Evolutionary conservation across 169 alveolate genomes (phyloP), one percentile per base, ranked within the genome.

Genomic region (Pseudocohnilembus persalinus): DNA sequence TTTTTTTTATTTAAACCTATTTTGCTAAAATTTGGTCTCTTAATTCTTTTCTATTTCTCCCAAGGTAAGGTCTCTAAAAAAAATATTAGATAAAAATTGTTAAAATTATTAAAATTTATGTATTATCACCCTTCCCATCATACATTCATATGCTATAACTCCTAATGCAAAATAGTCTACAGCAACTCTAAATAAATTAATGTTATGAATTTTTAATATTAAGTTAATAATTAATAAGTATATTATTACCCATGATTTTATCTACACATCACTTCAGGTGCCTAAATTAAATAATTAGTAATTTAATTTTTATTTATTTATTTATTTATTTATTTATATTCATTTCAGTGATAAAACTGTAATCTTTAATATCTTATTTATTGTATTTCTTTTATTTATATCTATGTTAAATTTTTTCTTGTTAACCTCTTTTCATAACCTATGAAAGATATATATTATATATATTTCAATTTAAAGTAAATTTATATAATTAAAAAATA

Each of bases 41-140:
- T 31, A 96, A 94, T 82, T 96, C 98, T 89, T 95, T 93, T 79
- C 98, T 89, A 72, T 89, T 83, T 87, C 91, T 94, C 0, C 98
- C 98, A 31, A 89, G 68, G 87, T 96, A 96, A 31, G 98, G 98
- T 77, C 98, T 91, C 89, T 88, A 33, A 64, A 34, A 11, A 81
- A 34, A 29, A 33, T 49, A 16, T 65, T 30, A 64, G 28, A 32
- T 82, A 81, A n/a, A n/a, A n/a, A 77, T 34, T 24, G 32, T 32
- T n/a, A 31, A 1, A 65, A 26, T 24, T 20, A 77, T 15, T 30
- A 11, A 73, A 64, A 29, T 28, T 72, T 29, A 29, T n/a, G 27
- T 73, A 73, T 34, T 84, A 72, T 65, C 68, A 76, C 88, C 73
- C 85, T 82, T 32, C 94, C 94, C 75, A 85, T 87, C 92, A 92